phyloP scores from a whole-genome alignment of 2,329 filamentous ascomycete genomes.

The Tolypocladium sp. region DNA sequence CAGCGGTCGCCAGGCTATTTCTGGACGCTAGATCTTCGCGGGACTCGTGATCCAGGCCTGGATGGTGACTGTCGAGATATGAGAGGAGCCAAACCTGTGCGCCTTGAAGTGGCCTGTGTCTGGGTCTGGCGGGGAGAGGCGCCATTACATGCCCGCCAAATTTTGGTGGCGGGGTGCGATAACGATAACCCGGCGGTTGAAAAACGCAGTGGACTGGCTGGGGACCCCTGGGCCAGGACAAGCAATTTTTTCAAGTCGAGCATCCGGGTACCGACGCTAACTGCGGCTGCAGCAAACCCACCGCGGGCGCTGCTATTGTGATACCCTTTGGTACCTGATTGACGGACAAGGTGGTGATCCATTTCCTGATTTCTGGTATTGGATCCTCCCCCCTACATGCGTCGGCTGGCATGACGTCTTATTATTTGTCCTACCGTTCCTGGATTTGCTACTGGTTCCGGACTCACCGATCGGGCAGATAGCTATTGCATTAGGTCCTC shows the following conservation, averaged over 20 bases:
- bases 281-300: neutral
- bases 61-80: neutral
- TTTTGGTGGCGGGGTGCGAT: conserved; percentile 24
- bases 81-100: conserved; percentile 9
- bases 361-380: neutral
- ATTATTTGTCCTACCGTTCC: neutral
- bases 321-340: neutral
- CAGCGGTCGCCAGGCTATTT: neutral
- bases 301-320: neutral
- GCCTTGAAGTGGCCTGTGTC: conserved; percentile 2
- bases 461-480: neutral
- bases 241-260: neutral
- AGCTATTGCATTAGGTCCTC: neutral
- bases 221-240: neutral
- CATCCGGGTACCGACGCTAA: neutral
- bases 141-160: conserved; percentile 2
- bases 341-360: neutral
- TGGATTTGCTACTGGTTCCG: neutral
- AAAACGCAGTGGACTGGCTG: neutral
- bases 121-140: conserved; percentile 7
- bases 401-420: neutral
- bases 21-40: neutral
- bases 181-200: conserved; percentile 26
- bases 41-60: neutral
- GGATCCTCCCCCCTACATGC: neutral